Base-by-base conservation (phyloP, 2,329 filamentous ascomycete species). In the Colletotrichum tofieldiae region DNA sequence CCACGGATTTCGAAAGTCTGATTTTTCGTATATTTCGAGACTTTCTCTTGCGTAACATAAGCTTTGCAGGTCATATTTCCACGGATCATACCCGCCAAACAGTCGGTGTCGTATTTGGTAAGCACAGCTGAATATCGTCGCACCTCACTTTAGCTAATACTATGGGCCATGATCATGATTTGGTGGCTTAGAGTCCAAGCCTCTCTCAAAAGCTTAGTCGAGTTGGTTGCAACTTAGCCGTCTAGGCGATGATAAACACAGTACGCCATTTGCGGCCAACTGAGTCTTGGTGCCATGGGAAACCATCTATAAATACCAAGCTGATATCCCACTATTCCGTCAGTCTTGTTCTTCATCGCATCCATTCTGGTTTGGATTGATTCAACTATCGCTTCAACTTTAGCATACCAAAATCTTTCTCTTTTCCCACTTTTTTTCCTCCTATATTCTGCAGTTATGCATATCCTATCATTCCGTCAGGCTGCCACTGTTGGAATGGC, bases 391-490 rank as follows among this genome's bases (percentile, higher is more conserved):
- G 5, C 16, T 55, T 45, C 41, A 49, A 23, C 26, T 37, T 16
- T 29, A 20, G 4, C 5, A n/a, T 20, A 49, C n/a, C 14, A 71
- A 45, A 18, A 18, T 29, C 5, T 11, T 14, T 26, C 12, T n/a
- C 18, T 4, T n/a, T 43, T 14, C 12, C 20, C 12, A 43, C n/a
- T 7, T 4, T 35, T 23, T 41, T 51, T 20, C 5, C 12, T 12
- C 5, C 7, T 47, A 1, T 11, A 35, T 5, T 39, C 26, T 23
- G 11, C 39, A 49, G 64, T 4, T 3, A 72, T 72, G 69, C 59
- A 72, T 69, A 59, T 72, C 3, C 58, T 51, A 20, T 63, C 69
- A 11, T 29, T 72, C 18, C 32, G 65, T 8, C 65, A 72, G 47
- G 23, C 52, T 32, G 65, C 65, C 52, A 54, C 52, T 5, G 14